A percentile compares a stretch with the other conserved stretches of the same genome.
Evolutionary conservation across 2,329 filamentous ascomycete genomes (phyloP).

Genomic region (Claviceps purpurea): DNA sequence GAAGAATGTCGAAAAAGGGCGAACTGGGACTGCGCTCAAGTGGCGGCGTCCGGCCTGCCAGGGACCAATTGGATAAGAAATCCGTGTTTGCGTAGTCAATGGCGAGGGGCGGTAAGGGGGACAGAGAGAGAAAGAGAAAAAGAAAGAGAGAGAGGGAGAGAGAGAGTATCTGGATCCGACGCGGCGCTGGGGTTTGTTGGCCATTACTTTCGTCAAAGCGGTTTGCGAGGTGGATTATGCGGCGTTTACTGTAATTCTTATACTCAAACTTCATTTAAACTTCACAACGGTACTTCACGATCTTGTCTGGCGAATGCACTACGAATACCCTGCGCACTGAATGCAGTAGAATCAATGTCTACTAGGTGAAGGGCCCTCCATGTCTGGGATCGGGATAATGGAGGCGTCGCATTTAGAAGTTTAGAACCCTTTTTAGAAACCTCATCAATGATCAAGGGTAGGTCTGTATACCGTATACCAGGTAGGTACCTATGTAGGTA

Average conservation of each 20-base stretch:
- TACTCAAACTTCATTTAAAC: too few relatives aligned
- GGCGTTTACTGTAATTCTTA: neutral
- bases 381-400: neutral
- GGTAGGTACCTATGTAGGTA: too few relatives aligned
- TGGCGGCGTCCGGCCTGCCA: conserved; percentile 47
- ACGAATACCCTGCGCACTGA: neutral
- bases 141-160: too few relatives aligned
- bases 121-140: too few relatives aligned
- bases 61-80: conserved; percentile 62
- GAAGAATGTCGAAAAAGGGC: conserved; percentile 60
- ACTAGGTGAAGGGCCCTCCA: neutral
- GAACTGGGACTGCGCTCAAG: conserved; percentile 61
- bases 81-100: conserved; percentile 54
- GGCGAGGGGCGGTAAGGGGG: neutral
- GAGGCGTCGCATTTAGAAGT: neutral
- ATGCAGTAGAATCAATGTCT: neutral
- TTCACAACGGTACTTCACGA: too few relatives aligned
- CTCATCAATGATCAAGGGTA: neutral
- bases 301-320: too few relatives aligned
- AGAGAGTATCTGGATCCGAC: neutral
- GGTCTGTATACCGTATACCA: too few relatives aligned
- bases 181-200: conserved; percentile 1
- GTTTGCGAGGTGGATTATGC: neutral
- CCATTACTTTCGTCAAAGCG: neutral
- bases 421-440: neutral